A percentile compares a stretch with the other conserved stretches of the same genome.
Conservation (phyloP, 2,329 filamentous ascomycete genomes). For the Sclerotinia spermophila region DNA sequence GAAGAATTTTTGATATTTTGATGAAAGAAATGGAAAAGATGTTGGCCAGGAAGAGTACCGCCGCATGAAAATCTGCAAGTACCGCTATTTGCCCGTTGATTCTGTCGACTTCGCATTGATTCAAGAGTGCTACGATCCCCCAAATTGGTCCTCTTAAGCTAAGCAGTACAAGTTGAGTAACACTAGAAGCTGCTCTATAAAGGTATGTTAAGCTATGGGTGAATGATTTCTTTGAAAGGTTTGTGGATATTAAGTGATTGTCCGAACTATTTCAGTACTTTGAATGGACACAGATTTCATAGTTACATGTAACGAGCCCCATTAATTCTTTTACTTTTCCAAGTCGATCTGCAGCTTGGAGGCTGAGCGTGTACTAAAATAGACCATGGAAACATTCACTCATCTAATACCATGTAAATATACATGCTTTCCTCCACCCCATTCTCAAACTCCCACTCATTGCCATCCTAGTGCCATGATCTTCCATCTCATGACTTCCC, state of each 20-base stretch:
- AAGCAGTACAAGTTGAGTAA: background rate
- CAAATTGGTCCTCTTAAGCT: background rate
- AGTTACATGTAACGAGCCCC: background rate
- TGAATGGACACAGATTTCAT: background rate
- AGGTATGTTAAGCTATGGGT: background rate
- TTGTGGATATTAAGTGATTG: background rate
- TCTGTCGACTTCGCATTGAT: background rate
- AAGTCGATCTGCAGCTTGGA: too few relatives aligned
- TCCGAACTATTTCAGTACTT: fast-evolving
- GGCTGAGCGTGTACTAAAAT: background rate
- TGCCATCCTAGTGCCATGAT: too few relatives aligned
- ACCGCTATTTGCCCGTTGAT: background rate
- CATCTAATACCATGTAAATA: too few relatives aligned
- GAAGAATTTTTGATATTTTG: too few relatives aligned
- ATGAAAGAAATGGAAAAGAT: background rate
- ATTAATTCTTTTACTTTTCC: too few relatives aligned
- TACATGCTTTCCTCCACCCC: background rate
- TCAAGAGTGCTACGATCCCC: background rate
- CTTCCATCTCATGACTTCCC: background rate
- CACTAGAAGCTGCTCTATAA: fast-evolving
- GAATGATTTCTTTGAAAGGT: background rate
- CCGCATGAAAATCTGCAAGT: background rate
- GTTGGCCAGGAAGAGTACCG: fast-evolving
- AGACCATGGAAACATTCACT: too few relatives aligned
- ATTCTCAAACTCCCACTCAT: background rate